These are phyloP conservation scores for Wallacemonas sp. DNA, from an alignment of 208 protist genomes.

Conservation along the genomic window DNA sequence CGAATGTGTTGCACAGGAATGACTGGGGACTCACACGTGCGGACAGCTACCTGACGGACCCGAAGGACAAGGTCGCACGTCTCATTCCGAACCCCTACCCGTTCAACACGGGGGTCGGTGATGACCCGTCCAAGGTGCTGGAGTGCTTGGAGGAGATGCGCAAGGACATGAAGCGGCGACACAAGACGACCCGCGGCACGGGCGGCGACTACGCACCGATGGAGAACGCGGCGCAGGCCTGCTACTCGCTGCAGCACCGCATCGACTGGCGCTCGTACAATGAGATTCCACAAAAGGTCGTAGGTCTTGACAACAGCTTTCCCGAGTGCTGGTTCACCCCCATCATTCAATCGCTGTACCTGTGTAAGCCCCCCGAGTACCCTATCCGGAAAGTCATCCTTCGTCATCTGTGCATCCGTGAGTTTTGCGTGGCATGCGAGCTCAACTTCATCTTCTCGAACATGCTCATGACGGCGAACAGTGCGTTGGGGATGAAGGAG, in stretches of 20 bases:
- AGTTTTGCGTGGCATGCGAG: constrained; percentile 91
- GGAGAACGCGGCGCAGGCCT: constrained; percentile 81
- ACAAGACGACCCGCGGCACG: constrained; percentile 44
- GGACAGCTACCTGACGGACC: constrained; percentile 78
- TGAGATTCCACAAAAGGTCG: constrained; percentile 68
- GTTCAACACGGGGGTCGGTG: constrained; percentile 78
- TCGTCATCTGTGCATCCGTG: constrained; percentile 72
- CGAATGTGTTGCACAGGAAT: constrained; percentile 52
- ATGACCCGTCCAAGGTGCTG: constrained; percentile 76
- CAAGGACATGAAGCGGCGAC: constrained; percentile 77
- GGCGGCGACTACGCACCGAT: constrained; percentile 71
- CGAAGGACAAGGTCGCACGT: constrained; percentile 81
- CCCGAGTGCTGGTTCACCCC: constrained; percentile 88
- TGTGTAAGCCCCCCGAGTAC: constrained; percentile 82
- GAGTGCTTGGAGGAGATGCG: constrained; percentile 70
- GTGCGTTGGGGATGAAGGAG: constrained; percentile 47
- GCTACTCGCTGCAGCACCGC: constrained; percentile 80
- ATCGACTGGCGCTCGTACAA: constrained; percentile 86
- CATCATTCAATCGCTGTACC: constrained; percentile 82
- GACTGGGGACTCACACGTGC: constrained; percentile 73
- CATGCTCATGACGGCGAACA: constrained; percentile 74
- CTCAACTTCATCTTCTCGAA: constrained; percentile 86
- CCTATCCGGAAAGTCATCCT: constrained; percentile 81
- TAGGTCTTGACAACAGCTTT: constrained; percentile 89
- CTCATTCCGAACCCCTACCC: constrained; percentile 87